Percentiles rank a stretch among this genome's conserved stretches.
These are phyloP conservation scores for Cystobasidiaceae sp. DNA, from an alignment of 1,284 basidiomycete genomes.

Conservation along the genomic window DNA sequence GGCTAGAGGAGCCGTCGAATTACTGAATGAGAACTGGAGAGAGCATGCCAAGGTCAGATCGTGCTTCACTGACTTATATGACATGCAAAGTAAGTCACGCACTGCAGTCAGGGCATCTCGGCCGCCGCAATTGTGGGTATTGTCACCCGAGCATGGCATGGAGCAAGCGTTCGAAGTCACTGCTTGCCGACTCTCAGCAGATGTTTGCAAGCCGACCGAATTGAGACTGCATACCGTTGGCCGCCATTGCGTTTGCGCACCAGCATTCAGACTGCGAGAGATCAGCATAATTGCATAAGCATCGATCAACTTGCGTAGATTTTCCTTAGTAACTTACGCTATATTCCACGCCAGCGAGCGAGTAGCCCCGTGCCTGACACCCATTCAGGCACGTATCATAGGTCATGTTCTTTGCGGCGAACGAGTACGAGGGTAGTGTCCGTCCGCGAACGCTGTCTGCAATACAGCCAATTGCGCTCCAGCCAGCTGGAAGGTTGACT, in stretches of 20 bases:
- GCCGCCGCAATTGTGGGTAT: neutral
- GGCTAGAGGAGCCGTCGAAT: too few species aligned
- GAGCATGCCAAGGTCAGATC: too few species aligned
- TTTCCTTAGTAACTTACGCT: neutral
- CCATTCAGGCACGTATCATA: conserved; percentile 29
- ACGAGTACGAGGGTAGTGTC: conserved; percentile 32
- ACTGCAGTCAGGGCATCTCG: conserved; percentile 15
- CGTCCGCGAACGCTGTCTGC: conserved; percentile 14
- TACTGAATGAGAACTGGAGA: too few species aligned
- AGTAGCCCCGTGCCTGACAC: conserved; percentile 31
- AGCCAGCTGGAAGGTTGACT: conserved; percentile 30
- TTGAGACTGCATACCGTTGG: neutral
- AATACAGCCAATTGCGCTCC: conserved; percentile 33
- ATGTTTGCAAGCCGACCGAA: neutral
- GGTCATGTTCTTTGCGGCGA: conserved; percentile 36
- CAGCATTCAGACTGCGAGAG: conserved; percentile 11
- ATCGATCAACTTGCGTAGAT: neutral
- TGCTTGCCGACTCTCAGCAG: neutral
- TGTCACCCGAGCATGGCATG: conserved; percentile 29
- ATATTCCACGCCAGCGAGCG: conserved; percentile 31
- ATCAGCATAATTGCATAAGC: neutral
- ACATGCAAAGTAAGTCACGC: too few species aligned
- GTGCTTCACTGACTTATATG: too few species aligned
- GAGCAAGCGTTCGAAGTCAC: neutral
- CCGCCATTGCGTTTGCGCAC: conserved; percentile 4